A percentile compares a stretch with the other conserved stretches of the same genome.
phyloP scores from a whole-genome alignment of 345 rosid species.

The Acer yangbiense region DNA sequence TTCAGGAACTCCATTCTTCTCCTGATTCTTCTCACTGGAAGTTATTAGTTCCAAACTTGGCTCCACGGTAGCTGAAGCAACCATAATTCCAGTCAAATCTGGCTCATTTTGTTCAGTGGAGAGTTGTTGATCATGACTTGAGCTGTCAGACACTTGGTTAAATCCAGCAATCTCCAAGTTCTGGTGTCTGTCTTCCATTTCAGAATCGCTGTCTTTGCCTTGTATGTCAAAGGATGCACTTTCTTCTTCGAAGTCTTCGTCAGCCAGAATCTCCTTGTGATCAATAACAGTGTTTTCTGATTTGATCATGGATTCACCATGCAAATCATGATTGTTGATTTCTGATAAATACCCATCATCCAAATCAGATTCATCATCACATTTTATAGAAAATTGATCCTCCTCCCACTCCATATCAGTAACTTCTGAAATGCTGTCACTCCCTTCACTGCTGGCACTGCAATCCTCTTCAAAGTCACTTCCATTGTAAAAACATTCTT shows the following conservation, averaged over 20 bases:
- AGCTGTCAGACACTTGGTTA: slow-evolving; percentile 17
- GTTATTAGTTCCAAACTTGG: slow-evolving; percentile 13
- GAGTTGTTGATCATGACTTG: slow-evolving; percentile 20
- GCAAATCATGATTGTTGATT: slow-evolving; percentile 16
- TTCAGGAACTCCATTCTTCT: slow-evolving; percentile 14
- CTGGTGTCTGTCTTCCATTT: slow-evolving; percentile 14
- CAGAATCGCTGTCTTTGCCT: slow-evolving; percentile 15
- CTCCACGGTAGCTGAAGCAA: slow-evolving; percentile 10
- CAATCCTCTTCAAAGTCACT: slow-evolving; percentile 24
- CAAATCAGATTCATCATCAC: slow-evolving; percentile 23
- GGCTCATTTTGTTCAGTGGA: slow-evolving; percentile 23
- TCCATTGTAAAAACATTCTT: slow-evolving; percentile 16
- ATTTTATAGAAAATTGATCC: slow-evolving; percentile 25
- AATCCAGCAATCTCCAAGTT: slow-evolving; percentile 22
- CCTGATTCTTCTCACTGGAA: slow-evolving; percentile 21
- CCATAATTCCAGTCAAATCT: background rate
- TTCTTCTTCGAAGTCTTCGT: slow-evolving; percentile 29
- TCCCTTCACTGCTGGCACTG: slow-evolving; percentile 21
- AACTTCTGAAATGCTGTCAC: slow-evolving; percentile 29
- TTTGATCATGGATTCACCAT: slow-evolving; percentile 10
- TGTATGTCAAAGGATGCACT: slow-evolving; percentile 17
- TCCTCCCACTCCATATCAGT: slow-evolving; percentile 59
- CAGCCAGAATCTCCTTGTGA: slow-evolving; percentile 29
- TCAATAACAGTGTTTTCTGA: slow-evolving; percentile 17
- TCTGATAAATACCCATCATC: slow-evolving; percentile 22